phyloP scores from a whole-genome alignment of 2,329 filamentous ascomycete species.

The Ophiosphaerella herpotricha region DNA sequence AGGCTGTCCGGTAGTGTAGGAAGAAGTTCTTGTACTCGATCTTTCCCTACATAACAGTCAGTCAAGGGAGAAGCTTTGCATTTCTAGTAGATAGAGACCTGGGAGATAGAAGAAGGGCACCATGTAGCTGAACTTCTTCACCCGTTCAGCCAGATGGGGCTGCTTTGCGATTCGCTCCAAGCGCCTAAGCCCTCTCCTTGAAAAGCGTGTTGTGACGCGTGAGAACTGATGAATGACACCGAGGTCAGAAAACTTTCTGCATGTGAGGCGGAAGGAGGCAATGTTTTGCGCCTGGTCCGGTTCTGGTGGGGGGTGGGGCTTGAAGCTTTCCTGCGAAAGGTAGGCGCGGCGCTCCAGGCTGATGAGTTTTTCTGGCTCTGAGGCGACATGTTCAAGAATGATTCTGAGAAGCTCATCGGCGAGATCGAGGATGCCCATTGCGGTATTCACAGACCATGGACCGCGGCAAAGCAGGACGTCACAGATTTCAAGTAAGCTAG shows the following conservation, averaged over 20 bases:
- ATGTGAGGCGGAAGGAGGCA: slow-evolving; percentile 52
- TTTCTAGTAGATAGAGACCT: slow-evolving; percentile 42
- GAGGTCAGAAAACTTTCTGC: slow-evolving; percentile 46
- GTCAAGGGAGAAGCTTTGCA: slow-evolving; percentile 25
- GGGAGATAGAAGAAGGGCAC: slow-evolving; percentile 63
- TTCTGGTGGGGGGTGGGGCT: slow-evolving; percentile 48
- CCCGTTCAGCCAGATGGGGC: slow-evolving; percentile 57
- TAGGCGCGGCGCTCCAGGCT: slow-evolving; percentile 56
- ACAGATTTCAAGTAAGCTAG: slow-evolving; percentile 6
- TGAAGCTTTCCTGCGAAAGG: slow-evolving; percentile 59
- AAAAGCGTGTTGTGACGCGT: slow-evolving; percentile 58
- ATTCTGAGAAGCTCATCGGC: slow-evolving; percentile 57
- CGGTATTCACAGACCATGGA: slow-evolving; percentile 4
- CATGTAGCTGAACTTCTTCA: slow-evolving; percentile 65
- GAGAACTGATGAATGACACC: slow-evolving; percentile 58
- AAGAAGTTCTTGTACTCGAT: slow-evolving; percentile 47
- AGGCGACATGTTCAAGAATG: slow-evolving; percentile 58
- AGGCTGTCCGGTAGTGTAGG: slow-evolving; percentile 43
- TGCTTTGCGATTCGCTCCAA: slow-evolving; percentile 56
- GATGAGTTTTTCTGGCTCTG: slow-evolving; percentile 57
- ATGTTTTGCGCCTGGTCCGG: slow-evolving; percentile 52
- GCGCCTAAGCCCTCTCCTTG: slow-evolving; percentile 53
- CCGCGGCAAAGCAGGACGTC: not conserved
- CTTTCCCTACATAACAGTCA: slow-evolving; percentile 37
- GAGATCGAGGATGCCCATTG: slow-evolving; percentile 47